Base-by-base conservation (phyloP, 2,329 filamentous ascomycete species). In the Epichloe bromicola region DNA sequence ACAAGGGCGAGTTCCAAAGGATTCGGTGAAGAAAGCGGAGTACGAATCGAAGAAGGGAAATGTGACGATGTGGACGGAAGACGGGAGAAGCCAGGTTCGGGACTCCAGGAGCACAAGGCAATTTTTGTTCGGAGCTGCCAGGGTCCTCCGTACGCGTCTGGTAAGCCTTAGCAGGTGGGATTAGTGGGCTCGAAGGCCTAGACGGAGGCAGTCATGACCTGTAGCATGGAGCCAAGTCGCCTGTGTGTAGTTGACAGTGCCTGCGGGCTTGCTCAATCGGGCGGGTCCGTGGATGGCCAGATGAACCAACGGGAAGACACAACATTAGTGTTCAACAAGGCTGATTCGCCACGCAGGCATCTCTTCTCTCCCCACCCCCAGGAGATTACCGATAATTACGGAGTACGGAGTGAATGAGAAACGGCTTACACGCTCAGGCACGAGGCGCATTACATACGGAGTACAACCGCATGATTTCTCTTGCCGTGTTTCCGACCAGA, bases 311-410 rank as follows among this genome's bases (percentile, higher is more conserved):
- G 47, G 54, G 20, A 52, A 14, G 33, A 43, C 33, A 38, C 48
- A 53, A 61, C 61, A 65, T 65, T 64, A 64, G 60, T 53, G 62
- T 50, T 48, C 26, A 52, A 44, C 19, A 10, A 33, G 44, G 44
- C 39, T 64, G 56, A 65, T 65, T 64, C 55, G 62, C 48, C 30
- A 30, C 30, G 30, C 10, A 11, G 30, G 30, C 30, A 30, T 30
- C 30, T 30, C 30, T 30, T 30, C 8, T 30, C 30, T 30, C 30
- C 30, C 30, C 30, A 3, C 30, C 30, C 26, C 30, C 10, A 30
- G 11, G 30, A 30, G 30, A 30, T 30, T 11, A 11, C 8, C 30
- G 8, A 30, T 30, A 30, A 30, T 30, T 30, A 30, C 30, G 30
- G 30, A 30, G 30, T 30, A 30, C 30, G 8, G 30, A 30, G 30